Evolutionary conservation across 1,139 yeast genomes (phyloP), one percentile per base, ranked within the genome.

Genomic region (Kodamaea fungicola): DNA sequence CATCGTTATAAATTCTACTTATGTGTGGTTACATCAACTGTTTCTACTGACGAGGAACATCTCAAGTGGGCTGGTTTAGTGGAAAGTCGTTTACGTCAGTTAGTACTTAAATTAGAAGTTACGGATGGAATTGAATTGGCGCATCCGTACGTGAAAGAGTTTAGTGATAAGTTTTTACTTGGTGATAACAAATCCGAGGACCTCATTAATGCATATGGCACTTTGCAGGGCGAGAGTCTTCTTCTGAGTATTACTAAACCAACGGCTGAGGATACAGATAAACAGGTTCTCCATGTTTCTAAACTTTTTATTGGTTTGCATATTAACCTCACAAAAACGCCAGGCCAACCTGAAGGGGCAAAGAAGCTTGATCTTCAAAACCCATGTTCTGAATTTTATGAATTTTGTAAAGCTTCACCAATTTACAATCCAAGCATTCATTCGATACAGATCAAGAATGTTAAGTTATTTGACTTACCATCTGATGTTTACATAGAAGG

Each of bases 11-110:
- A 88, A 57, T 88, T 88, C 57, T 92, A 92, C 54, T 62, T 94
- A 33, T 84, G 95, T 32, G 71, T 92, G 5, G 80, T 86, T 36
- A 94, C 90, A 0, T 82, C 86, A 1, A 84, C 97, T 0, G 71
- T 68, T 42, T 83, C 83, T 6, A 62, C 74, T 2, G 75, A 77
- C 38, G 97, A 89, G 54, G 89, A 87, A 38, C 97, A 92, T 51
- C 62, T 81, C 38, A 83, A 83, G 52, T 94, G 94, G 92, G 79
- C 87, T 45, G 98, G 99, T 9, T 68, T 90, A 67, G 94, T 92
- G 7, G 97, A 92, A 58, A 83, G 96, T 51, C 88, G 83, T 59
- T 61, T 92, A 35, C 76, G 99, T 47, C 64, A 83, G 33, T 62
- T 92, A 34, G 95, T 92, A 22, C 83, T 77, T 51, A 92, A 89